These are phyloP conservation scores for Obelidium mucronatum DNA, from an alignment of 192 early-diverging fungal species.

Conservation along the genomic window DNA sequence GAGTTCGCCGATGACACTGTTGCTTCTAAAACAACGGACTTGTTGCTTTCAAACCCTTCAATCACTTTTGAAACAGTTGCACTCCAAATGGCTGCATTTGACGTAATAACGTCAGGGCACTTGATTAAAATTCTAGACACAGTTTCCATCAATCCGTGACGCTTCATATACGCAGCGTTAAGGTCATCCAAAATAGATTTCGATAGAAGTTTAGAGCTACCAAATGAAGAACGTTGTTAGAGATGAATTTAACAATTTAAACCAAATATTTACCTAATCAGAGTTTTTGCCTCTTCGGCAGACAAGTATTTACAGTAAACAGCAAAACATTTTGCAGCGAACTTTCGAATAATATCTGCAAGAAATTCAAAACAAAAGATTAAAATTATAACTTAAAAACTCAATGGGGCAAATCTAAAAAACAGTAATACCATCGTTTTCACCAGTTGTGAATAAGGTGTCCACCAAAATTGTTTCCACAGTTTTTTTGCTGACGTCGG, in stretches of 20 bases:
- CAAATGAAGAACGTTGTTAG: neutral
- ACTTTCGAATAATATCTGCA: constrained; percentile 59
- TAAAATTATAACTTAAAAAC: neutral
- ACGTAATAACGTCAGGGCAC: neutral
- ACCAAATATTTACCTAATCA: constrained; percentile 48
- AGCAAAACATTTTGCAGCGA: constrained; percentile 68
- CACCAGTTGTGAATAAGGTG: constrained; percentile 59
- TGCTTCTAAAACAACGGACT: constrained; percentile 22
- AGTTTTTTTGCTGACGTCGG: constrained; percentile 63
- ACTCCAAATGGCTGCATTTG: neutral
- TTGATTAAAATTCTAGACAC: constrained; percentile 22
- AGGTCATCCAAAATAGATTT: constrained; percentile 20
- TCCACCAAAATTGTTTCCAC: constrained; percentile 66
- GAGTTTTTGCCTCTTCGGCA: constrained; percentile 53
- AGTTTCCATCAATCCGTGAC: constrained; percentile 28
- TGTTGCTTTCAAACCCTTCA: constrained; percentile 23
- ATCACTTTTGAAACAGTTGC: neutral
- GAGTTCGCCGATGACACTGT: constrained; percentile 5
- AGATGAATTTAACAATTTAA: constrained; percentile 2
- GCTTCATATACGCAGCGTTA: constrained; percentile 5
- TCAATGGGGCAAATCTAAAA: constrained; percentile 1
- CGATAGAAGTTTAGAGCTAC: constrained; percentile 13
- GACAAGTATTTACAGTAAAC: constrained; percentile 62
- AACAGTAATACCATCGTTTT: constrained; percentile 53
- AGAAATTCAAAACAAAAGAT: neutral